Percentiles rank a stretch among this genome's conserved stretches.
Conservation (phyloP, 2,329 filamentous ascomycete genomes). For the Coleophoma cylindrospora region DNA sequence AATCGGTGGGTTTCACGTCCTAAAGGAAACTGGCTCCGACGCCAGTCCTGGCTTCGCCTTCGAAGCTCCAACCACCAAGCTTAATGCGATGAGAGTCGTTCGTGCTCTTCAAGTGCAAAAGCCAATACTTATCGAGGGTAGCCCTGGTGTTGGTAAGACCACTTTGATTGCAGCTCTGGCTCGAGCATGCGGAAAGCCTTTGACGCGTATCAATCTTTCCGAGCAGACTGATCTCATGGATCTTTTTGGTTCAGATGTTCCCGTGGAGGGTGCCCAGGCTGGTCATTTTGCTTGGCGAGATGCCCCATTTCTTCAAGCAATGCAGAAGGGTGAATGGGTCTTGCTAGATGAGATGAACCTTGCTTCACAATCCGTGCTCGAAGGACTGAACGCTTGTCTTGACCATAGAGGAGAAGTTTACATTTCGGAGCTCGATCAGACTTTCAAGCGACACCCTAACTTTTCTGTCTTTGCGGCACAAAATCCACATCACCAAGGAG, state of each 20-base stretch:
- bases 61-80: constrained; percentile 80
- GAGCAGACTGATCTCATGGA: constrained; percentile 98
- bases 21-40: constrained; percentile 41
- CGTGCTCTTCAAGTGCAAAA: constrained; percentile 85
- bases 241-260: constrained; percentile 93
- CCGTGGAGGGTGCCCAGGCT: constrained; percentile 84
- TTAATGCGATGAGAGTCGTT: constrained; percentile 86
- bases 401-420: constrained; percentile 96
- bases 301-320: constrained; percentile 89
- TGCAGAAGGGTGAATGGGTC: constrained; percentile 97
- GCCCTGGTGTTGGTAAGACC: constrained; percentile 97
- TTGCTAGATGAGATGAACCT: constrained; percentile 98
- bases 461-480: constrained; percentile 97
- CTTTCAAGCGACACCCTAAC: constrained; percentile 81
- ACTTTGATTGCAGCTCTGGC: constrained; percentile 85
- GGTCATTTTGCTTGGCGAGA: constrained; percentile 95
- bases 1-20: constrained; percentile 72
- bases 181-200: constrained; percentile 68
- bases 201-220: constrained; percentile 94
- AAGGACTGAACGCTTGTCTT: constrained; percentile 92
- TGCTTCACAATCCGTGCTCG: constrained; percentile 91
- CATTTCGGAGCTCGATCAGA: constrained; percentile 89
- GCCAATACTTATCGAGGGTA: constrained; percentile 91
- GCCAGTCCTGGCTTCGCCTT: constrained; percentile 67
- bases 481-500: constrained; percentile 95